These are phyloP conservation scores for Epichloe sylvatica DNA, from an alignment of 2,329 filamentous ascomycete species.

Conservation along the genomic window DNA sequence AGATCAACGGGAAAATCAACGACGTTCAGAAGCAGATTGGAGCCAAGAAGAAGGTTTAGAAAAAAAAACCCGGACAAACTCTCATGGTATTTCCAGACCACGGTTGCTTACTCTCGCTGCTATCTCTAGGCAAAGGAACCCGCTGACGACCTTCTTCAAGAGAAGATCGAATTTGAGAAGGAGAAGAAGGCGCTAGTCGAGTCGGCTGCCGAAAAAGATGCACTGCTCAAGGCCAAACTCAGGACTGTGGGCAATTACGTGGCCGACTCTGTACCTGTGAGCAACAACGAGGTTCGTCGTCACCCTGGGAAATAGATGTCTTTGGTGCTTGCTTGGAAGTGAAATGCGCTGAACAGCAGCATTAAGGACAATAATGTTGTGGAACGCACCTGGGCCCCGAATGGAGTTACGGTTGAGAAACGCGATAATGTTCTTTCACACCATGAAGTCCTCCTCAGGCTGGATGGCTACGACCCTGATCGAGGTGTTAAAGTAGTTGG, in stretches of 20 bases:
- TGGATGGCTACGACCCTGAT: constrained; percentile 88
- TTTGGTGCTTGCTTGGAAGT: too few species aligned
- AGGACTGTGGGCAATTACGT: constrained; percentile 62
- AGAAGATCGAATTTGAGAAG: constrained; percentile 66
- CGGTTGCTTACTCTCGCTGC: not conserved
- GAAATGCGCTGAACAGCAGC: not conserved
- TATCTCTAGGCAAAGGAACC: constrained; percentile 63
- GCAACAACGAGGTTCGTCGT: constrained; percentile 56
- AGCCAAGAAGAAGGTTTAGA: constrained; percentile 66
- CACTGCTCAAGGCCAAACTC: constrained; percentile 59
- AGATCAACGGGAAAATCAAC: constrained; percentile 77
- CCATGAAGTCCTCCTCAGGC: constrained; percentile 77
- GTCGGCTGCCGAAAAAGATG: constrained; percentile 60
- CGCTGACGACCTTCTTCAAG: constrained; percentile 61
- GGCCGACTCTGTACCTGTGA: constrained; percentile 72
- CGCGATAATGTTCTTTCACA: constrained; percentile 63
- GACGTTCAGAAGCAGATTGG: constrained; percentile 81
- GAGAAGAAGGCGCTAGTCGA: constrained; percentile 71
- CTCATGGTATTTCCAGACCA: not conserved
- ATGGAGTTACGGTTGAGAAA: constrained; percentile 60
- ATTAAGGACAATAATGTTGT: constrained; percentile 62
- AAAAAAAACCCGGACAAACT: not conserved
- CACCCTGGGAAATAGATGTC: not conserved
- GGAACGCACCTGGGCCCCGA: constrained; percentile 66
- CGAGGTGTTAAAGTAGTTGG: constrained; percentile 89